Evolutionary conservation across 2,329 filamentous ascomycete species (phyloP).

Genomic region (Diplocarpon rosae): DNA sequence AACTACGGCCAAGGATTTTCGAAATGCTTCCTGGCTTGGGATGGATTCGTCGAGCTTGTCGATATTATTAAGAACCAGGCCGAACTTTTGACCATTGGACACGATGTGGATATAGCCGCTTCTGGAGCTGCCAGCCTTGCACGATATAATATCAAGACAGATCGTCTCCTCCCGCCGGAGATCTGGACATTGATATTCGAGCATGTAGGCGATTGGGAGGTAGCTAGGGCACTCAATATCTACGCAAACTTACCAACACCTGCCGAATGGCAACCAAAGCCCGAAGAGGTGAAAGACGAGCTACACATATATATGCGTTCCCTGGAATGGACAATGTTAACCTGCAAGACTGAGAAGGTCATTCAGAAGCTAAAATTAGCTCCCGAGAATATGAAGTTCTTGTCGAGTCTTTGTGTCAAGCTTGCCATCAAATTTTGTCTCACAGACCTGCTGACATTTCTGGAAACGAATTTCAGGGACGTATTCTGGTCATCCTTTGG

Average conservation of each 20-base stretch:
- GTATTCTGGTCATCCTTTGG: slow-evolving; percentile 82
- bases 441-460: slow-evolving; percentile 63
- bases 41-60: slow-evolving; percentile 59
- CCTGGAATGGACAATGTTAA: slow-evolving; percentile 76
- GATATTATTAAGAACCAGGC: slow-evolving; percentile 68
- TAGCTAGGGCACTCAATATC: slow-evolving; percentile 69
- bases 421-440: slow-evolving; percentile 87
- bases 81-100: slow-evolving; percentile 61
- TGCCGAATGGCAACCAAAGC: slow-evolving; percentile 55
- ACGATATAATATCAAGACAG: slow-evolving; percentile 30
- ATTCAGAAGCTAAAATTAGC: slow-evolving; percentile 63
- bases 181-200: slow-evolving; percentile 85
- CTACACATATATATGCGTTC: slow-evolving; percentile 64
- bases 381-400: slow-evolving; percentile 54
- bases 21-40: slow-evolving; percentile 49
- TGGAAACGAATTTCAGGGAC: slow-evolving; percentile 55
- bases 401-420: slow-evolving; percentile 74
- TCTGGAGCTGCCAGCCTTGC: slow-evolving; percentile 31
- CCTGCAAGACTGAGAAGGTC: slow-evolving; percentile 57
- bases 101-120: slow-evolving; percentile 43
- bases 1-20: slow-evolving; percentile 50
- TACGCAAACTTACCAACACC: slow-evolving; percentile 70
- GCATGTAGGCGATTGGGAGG: slow-evolving; percentile 79
- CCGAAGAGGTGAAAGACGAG: slow-evolving; percentile 50
- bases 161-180: slow-evolving; percentile 59